Evolutionary conservation across 2,329 filamentous ascomycete species (phyloP), one percentile per base, ranked within the genome.

Genomic region (Sordariomycetes sp.): DNA sequence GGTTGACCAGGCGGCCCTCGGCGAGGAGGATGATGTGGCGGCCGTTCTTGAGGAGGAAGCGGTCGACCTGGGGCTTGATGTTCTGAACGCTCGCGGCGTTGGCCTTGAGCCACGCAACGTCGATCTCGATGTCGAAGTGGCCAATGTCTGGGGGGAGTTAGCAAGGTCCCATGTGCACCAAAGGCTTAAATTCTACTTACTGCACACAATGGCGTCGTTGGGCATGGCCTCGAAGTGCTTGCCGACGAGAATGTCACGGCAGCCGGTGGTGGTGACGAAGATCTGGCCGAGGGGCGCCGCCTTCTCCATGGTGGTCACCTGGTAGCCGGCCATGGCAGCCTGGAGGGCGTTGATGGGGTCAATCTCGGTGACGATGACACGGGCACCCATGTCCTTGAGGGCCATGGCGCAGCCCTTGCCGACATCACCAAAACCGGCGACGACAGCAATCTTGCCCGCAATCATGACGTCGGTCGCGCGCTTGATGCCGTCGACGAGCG

Each of bases 61-160:
- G 90, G 84, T 99, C 94, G 69, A 99, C 94, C 81, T 99, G 94
- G 70, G 94, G 92, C 87, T 99, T 99, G 85, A 99, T 96, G 86
- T 94, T 96, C 81, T 92, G 87, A 64, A 92, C 87, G 69, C 86
- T 90, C 75, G 85, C 83, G 73, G 92, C 87, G 78, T 95, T 97
- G 76, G 85, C 85, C 89, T 97, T 97, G 76, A 99, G 82, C 94
- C 94, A 99, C 65, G 94, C 94, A 76, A 99, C 94, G 74, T 99
- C 94, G 68, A 99, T 99, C 81, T 99, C 94, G 68, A 96, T 95
- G 75, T 99, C 92, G 77, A 99, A 99, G 82, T 99, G 92, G 73
- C 92, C 92, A 78, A 99, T 99, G 84, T 99, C 82, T 84, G 60
- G 17, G 13, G 59, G 25, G 50, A 66, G 64, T 61, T 63, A 61